phyloP scores from a whole-genome alignment of 2,329 filamentous ascomycete species.

The Graphiopsis chlorocephala region DNA sequence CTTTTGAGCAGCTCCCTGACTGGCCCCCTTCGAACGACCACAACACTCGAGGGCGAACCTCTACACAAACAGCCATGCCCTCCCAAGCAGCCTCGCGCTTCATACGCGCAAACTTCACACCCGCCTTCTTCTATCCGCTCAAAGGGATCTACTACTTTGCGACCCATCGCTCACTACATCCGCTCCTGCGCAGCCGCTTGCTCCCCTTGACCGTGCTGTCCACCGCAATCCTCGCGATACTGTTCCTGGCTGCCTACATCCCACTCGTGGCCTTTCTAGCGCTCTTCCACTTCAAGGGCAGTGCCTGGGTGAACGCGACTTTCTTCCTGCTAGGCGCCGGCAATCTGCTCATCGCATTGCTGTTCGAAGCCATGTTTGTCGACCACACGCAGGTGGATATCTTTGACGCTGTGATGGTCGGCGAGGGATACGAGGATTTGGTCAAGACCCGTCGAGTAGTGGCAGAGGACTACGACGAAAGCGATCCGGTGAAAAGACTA shows the following conservation, averaged over 20 bases:
- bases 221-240: slow-evolving; percentile 73
- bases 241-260: slow-evolving; percentile 85
- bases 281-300: slow-evolving; percentile 75
- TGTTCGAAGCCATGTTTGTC: slow-evolving; percentile 53
- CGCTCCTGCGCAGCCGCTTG: slow-evolving; percentile 73
- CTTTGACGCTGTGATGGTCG: slow-evolving; percentile 79
- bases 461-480: slow-evolving; percentile 68
- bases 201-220: slow-evolving; percentile 81
- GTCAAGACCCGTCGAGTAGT: slow-evolving; percentile 59
- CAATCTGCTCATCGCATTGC: slow-evolving; percentile 58
- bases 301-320: slow-evolving; percentile 86
- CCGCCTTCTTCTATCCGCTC: slow-evolving; percentile 35
- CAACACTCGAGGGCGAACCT: not conserved
- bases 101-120: slow-evolving; percentile 34
- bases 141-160: slow-evolving; percentile 78
- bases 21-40: not conserved
- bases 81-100: slow-evolving; percentile 20
- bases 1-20: not conserved
- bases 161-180: slow-evolving; percentile 74
- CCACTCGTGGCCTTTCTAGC: slow-evolving; percentile 86
- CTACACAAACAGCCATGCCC: not conserved
- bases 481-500: slow-evolving; percentile 71
- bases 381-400: slow-evolving; percentile 75
- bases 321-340: slow-evolving; percentile 75
- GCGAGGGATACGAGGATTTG: slow-evolving; percentile 67